Percentiles rank a stretch among this genome's conserved stretches.
phyloP scores from a whole-genome alignment of 2,329 filamentous ascomycete genomes.

The Hypomyces rosellus region DNA sequence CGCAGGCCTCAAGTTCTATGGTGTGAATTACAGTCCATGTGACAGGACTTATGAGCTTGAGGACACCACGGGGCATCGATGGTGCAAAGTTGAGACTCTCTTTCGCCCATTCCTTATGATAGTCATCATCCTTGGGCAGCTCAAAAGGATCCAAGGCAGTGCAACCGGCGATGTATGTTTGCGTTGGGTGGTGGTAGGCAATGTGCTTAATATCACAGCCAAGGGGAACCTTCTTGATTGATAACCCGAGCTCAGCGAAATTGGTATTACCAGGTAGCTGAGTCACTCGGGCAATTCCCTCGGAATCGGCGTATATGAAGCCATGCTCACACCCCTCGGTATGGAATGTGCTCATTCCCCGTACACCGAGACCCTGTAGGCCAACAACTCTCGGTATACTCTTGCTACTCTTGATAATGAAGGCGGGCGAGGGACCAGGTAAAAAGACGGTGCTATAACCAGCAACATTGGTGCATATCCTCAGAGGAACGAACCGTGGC shows the following conservation, averaged over 20 bases:
- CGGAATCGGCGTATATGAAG: slow-evolving; percentile 72
- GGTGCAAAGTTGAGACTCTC: slow-evolving; percentile 63
- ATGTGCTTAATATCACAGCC: slow-evolving; percentile 65
- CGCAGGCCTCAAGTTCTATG: slow-evolving; percentile 64
- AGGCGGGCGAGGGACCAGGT: slow-evolving; percentile 70
- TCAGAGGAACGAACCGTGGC: slow-evolving; percentile 46
- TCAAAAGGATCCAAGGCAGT: slow-evolving; percentile 65
- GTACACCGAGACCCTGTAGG: slow-evolving; percentile 61
- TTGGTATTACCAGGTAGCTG: slow-evolving; percentile 61
- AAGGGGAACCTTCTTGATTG: slow-evolving; percentile 64
- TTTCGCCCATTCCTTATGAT: slow-evolving; percentile 71
- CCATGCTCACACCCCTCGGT: slow-evolving; percentile 71
- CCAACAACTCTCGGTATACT: slow-evolving; percentile 69
- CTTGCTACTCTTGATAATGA: slow-evolving; percentile 76
- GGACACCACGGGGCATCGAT: slow-evolving; percentile 59
- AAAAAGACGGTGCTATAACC: slow-evolving; percentile 80
- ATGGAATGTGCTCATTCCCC: slow-evolving; percentile 69
- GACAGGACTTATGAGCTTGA: slow-evolving; percentile 73
- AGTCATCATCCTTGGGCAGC: slow-evolving; percentile 78
- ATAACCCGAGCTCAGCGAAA: slow-evolving; percentile 69
- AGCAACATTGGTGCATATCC: slow-evolving; percentile 57
- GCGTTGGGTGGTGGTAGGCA: slow-evolving; percentile 68
- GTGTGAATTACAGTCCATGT: slow-evolving; percentile 76
- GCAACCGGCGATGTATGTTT: slow-evolving; percentile 71
- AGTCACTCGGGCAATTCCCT: slow-evolving; percentile 67